Evolutionary conservation across 129 eudicot genomes (phyloP), one percentile per base, ranked within the genome.

Genomic region (Flaveria brownii): DNA sequence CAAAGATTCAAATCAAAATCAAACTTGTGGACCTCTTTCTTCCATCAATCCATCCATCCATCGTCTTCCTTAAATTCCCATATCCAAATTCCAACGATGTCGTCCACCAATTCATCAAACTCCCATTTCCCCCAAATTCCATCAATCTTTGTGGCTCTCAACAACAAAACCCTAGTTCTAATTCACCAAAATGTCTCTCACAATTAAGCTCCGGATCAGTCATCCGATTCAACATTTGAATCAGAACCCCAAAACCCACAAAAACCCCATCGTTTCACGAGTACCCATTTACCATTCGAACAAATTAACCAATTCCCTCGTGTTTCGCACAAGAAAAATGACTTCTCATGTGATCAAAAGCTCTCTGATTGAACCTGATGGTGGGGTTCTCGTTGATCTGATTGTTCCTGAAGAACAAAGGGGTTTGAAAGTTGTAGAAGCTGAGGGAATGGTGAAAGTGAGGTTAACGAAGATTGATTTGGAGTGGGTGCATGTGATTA

Each of bases 401-500:
- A 75, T 93, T 25, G 96, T 93, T 77, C 85, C 88, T 6, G 93
- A 91, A 71, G 78, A 56, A 46, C 73, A 86, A 49, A 85, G 90
- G 84, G 88, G 25, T 23, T 36, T 75, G 71, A 88, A 85, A 82
- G 56, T 45, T 55, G 54, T 61, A 2, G 96, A 94, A 78, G 98
- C 98, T n/a, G 88, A 87, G 75, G 22, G 68, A 68, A 41, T 94
- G 90, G 90, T 82, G n/a, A 86, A 87, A 67, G 88, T 94, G 75
- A 52, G 69, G 75, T 57, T 94, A 23, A 84, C 88, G 3, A 78
- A 83, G 78, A 89, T 94, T 72, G 98, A 94, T 91, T 77, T 94
- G 81, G 96, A 94, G 63, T 94, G 98, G 98, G 96, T 91, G 41
- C 97, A 94, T 81, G 98, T 94, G 77, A 75, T 94, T 5, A 82